These are phyloP conservation scores for Kregervanrija delftensis DNA, from an alignment of 805 yeast species.

Conservation along the genomic window DNA sequence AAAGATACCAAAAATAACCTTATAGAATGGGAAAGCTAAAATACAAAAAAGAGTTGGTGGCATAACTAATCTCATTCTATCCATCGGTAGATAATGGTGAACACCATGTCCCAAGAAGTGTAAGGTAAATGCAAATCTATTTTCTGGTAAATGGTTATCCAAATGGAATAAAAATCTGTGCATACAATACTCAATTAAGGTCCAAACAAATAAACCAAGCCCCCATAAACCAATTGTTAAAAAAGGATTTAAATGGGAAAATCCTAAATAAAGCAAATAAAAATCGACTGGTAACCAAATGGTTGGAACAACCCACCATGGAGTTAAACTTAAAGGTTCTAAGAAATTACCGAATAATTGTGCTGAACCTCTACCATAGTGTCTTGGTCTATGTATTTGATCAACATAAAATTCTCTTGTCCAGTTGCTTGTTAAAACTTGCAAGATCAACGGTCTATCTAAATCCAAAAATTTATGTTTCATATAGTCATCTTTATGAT, in stretches of 20 bases:
- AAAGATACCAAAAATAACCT: constrained; percentile 63
- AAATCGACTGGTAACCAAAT: constrained; percentile 83
- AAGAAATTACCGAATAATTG: constrained; percentile 90
- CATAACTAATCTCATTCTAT: constrained; percentile 83
- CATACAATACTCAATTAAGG: constrained; percentile 77
- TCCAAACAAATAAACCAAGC: constrained; percentile 89
- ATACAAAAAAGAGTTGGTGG: constrained; percentile 83
- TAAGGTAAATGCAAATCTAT: constrained; percentile 63
- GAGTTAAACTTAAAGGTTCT: constrained; percentile 85
- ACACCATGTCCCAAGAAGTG: constrained; percentile 94
- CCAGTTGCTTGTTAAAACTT: constrained; percentile 70
- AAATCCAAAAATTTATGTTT: constrained; percentile 85
- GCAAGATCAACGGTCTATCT: constrained; percentile 71
- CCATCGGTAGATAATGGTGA: constrained; percentile 98
- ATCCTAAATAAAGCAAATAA: constrained; percentile 55
- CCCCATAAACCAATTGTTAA: constrained; percentile 53
- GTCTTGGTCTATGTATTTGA: constrained; percentile 97
- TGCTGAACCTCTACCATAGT: constrained; percentile 95
- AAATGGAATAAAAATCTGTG: constrained; percentile 93
- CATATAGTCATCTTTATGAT: constrained; percentile 58
- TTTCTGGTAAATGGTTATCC: constrained; percentile 80
- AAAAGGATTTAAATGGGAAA: constrained; percentile 37
- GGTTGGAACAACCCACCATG: constrained; percentile 90
- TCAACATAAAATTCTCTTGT: constrained; percentile 86
- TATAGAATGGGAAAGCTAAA: constrained; percentile 75